Evolutionary conservation across 2,329 filamentous ascomycete genomes (phyloP), one percentile per base, ranked within the genome.

Genomic region (Sporothrix variecibatus): DNA sequence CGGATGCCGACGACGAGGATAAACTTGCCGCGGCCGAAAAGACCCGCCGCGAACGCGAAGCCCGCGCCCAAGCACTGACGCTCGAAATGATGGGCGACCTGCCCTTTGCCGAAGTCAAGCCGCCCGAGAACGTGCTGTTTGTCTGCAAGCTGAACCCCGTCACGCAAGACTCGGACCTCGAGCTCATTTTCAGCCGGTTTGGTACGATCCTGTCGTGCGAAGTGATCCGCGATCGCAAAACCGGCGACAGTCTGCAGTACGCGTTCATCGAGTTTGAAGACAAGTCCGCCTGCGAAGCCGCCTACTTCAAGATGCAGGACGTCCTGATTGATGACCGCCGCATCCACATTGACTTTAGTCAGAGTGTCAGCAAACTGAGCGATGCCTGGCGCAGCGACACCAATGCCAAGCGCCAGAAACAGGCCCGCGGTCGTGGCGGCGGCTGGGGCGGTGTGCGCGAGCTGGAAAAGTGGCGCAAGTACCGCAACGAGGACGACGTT

Each of bases 141-240:
- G 95, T 99, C 60, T 99, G 96, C 91, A 99, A 99, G 82, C 87
- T 99, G 60, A 99, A 99, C 79, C 96, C 96, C 0, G 94, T 99
- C 65, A 99, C 96, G 11, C 93, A 94, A 80, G 95, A 98, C 80
- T 93, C 97, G 79, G 96, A 99, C 81, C 86, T 99, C 65, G 92
- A 98, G 81, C 88, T 98, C 77, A 98, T 99, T 76, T 99, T 99
- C 83, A 95, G 94, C 73, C 95, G 96, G 0, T 99, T 99, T 79
- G 96, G 96, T 78, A 95, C 92, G 80, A 97, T 99, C 58, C 82
- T 98, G 31, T 97, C 94, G 65, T 99, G 96, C 81, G 96, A 99
- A 83, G 93, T 99, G 46, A 98, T 99, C 76, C 89, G 95, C 68
- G 96, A 99, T 81, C 93, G 93, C 80, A 94, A 94, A 79, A 98